These are phyloP conservation scores for Mucor saturninus DNA, from an alignment of 371 early-diverging fungal species.

Conservation along the genomic window DNA sequence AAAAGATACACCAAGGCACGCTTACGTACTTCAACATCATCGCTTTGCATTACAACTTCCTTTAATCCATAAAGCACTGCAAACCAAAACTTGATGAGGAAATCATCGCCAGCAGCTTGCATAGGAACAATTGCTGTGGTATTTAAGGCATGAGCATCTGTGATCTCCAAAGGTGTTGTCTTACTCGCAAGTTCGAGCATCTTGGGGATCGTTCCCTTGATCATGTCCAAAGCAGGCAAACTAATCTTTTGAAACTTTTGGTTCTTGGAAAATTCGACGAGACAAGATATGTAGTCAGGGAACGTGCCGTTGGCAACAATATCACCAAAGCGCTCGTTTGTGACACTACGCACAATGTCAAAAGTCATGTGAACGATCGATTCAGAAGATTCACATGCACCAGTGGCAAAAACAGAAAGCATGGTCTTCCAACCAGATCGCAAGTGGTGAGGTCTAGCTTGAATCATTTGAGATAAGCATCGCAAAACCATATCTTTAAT, in stretches of 20 bases:
- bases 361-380: conserved; percentile 70
- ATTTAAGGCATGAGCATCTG: conserved; percentile 37
- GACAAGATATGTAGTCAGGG: conserved; percentile 80
- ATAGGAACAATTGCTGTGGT: conserved; percentile 17
- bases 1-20: conserved; percentile 84
- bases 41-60: conserved; percentile 87
- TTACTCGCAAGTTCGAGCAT: conserved; percentile 54
- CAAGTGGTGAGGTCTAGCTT: conserved; percentile 75
- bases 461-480: conserved; percentile 89
- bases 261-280: conserved; percentile 78
- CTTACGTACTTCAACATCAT: conserved; percentile 90
- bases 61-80: conserved; percentile 85
- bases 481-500: conserved; percentile 94
- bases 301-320: conserved; percentile 73
- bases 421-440: conserved; percentile 93
- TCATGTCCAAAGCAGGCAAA: conserved; percentile 62
- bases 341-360: conserved; percentile 67
- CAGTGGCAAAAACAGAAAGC: conserved; percentile 78
- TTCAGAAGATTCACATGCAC: conserved; percentile 77
- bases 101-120: conserved; percentile 47
- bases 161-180: conserved; percentile 43
- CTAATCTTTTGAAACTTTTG: conserved; percentile 60
- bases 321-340: conserved; percentile 70
- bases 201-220: conserved; percentile 52
- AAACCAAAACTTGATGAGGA: conserved; percentile 74